Evolutionary conservation across 139 green algal species (phyloP).

Genomic region (Zygnema cylindricum): DNA sequence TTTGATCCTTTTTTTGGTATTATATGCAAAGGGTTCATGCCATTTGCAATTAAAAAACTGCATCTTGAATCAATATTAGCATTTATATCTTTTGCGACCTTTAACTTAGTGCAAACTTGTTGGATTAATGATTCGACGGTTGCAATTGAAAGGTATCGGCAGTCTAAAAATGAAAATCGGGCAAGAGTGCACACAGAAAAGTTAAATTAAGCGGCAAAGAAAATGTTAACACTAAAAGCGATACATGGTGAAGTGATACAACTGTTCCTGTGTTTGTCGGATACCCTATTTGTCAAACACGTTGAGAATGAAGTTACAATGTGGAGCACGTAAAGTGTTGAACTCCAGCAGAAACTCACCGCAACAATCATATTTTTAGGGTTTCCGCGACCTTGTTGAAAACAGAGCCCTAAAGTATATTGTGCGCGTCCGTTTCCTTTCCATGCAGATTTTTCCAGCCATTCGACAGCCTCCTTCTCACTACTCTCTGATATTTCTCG

Average conservation of each 20-base stretch:
- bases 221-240: neutral
- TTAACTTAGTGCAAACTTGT: too few species aligned
- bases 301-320: too few species aligned
- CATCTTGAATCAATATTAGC: neutral
- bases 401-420: neutral
- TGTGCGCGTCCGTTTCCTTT: neutral
- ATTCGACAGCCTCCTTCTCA: conserved; percentile 2
- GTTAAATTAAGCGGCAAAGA: neutral
- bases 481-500: neutral
- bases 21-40: neutral
- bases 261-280: too few species aligned
- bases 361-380: neutral
- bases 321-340: too few species aligned
- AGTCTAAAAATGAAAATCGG: too few species aligned
- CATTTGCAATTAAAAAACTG: neutral
- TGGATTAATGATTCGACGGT: too few species aligned
- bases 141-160: neutral
- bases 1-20: neutral
- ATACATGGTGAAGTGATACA: neutral
- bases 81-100: too few species aligned
- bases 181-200: neutral
- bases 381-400: neutral
- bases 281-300: too few species aligned
- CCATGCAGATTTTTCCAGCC: neutral
- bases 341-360: conserved; percentile 2